Evolutionary conservation across 257 asterid genomes (phyloP).

Genomic region (Leonotis leonurus): DNA sequence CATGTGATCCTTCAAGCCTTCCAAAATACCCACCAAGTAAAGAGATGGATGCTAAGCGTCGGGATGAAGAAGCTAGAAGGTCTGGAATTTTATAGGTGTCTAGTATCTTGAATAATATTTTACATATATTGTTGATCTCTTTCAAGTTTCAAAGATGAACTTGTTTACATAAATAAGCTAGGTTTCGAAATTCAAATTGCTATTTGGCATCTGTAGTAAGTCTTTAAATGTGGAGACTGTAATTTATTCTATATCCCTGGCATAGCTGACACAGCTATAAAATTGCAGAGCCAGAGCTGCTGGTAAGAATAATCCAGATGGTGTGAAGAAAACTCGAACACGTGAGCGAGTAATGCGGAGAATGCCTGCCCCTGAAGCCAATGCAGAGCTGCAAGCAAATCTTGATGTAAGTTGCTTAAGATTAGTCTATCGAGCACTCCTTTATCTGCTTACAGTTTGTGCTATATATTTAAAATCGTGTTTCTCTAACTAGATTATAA

Average conservation of each 20-base stretch:
- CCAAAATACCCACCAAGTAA: conserved; percentile 56
- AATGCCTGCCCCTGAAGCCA: conserved; percentile 32
- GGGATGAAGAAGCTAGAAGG: conserved; percentile 45
- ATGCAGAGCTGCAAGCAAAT: conserved; percentile 29
- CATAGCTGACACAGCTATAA: neutral
- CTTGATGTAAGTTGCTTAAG: conserved; percentile 21
- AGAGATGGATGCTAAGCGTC: conserved; percentile 42
- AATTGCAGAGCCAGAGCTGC: conserved; percentile 23
- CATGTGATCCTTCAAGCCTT: conserved; percentile 54
- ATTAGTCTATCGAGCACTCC: neutral
- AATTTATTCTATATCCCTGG: neutral
- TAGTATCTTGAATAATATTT: neutral
- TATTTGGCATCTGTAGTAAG: neutral
- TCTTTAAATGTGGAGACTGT: neutral
- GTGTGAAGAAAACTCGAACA: conserved; percentile 27
- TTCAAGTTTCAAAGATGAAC: neutral
- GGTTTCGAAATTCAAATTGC: neutral
- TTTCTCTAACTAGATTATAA: neutral
- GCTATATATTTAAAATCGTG: neutral
- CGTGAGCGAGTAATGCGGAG: conserved; percentile 20
- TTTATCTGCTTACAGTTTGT: conserved; percentile 9
- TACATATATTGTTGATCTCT: neutral
- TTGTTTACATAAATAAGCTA: neutral
- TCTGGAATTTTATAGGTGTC: conserved; percentile 9
- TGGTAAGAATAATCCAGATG: conserved; percentile 24